phyloP scores from a whole-genome alignment of 495 filamentous ascomycete species.

The Hapsidospora chrysogenum region DNA sequence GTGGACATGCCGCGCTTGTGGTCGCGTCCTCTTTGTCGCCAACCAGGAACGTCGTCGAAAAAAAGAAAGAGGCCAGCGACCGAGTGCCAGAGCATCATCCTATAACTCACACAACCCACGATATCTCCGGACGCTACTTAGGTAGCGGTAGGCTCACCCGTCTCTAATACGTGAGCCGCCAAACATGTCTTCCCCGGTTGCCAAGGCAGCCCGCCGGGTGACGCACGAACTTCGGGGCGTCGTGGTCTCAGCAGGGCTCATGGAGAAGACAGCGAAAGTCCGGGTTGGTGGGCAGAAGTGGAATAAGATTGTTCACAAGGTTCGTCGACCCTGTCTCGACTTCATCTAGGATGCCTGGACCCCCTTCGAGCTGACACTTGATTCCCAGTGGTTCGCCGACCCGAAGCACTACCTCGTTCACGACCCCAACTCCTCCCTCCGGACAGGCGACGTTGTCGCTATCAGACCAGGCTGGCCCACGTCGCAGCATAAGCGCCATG shows the following conservation, averaged over 20 bases:
- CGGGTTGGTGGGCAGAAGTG: slow-evolving; percentile 41
- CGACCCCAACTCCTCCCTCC: slow-evolving; percentile 58
- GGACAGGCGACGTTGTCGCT: slow-evolving; percentile 64
- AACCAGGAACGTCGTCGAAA: too few species aligned
- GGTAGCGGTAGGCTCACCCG: too few species aligned
- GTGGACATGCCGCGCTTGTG: too few species aligned
- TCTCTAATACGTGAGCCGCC: neutral
- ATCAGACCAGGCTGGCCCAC: slow-evolving; percentile 50
- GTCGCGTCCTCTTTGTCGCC: too few species aligned
- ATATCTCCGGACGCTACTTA: too few species aligned
- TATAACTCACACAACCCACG: too few species aligned
- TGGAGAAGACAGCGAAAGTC: slow-evolving; percentile 57
- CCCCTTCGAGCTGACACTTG: neutral
- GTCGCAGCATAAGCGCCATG: slow-evolving; percentile 51
- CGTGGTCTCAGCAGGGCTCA: slow-evolving; percentile 51
- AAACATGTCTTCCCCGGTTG: slow-evolving; percentile 15
- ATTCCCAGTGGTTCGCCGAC: slow-evolving; percentile 27
- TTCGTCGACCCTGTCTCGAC: slow-evolving; percentile 7
- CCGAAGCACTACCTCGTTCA: slow-evolving; percentile 43
- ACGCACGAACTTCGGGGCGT: slow-evolving; percentile 32
- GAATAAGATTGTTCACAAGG: slow-evolving; percentile 43
- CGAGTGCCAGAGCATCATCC: too few species aligned
- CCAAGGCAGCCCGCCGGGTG: slow-evolving; percentile 9
- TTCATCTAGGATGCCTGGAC: neutral
- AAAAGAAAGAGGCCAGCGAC: too few species aligned